phyloP scores from a whole-genome alignment of 2,329 filamentous ascomycete genomes.

The Alternaria triticina region DNA sequence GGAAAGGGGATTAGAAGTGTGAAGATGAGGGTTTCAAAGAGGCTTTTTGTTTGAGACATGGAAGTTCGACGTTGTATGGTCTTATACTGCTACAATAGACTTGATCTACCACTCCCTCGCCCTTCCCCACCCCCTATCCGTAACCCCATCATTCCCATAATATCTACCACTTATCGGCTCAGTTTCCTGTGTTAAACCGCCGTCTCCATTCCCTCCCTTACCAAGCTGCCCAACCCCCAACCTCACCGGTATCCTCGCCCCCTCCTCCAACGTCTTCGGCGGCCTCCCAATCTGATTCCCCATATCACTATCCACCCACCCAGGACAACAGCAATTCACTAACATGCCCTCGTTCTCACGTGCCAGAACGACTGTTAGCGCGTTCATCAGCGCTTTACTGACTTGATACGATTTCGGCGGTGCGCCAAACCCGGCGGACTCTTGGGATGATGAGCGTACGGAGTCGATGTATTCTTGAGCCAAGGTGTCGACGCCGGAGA shows the following conservation, averaged over 20 bases:
- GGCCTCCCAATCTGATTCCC: constrained; percentile 24
- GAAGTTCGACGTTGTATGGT: no score
- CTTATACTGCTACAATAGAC: no score
- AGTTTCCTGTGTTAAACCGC: background rate
- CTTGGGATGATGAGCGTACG: background rate
- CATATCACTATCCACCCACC: constrained; percentile 33
- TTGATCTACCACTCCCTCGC: constrained; percentile 13
- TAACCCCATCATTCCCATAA: constrained; percentile 21
- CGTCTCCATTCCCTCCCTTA: constrained; percentile 8
- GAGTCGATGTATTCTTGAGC: constrained; percentile 3
- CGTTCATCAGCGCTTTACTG: constrained; percentile 30
- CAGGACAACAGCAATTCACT: constrained; percentile 28
- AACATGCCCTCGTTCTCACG: constrained; percentile 5
- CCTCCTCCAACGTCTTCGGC: constrained; percentile 25
- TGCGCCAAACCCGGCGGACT: constrained; percentile 11
- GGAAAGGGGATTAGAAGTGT: no score
- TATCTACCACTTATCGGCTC: constrained; percentile 19
- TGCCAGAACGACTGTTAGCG: constrained; percentile 22
- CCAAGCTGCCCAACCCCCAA: constrained; percentile 24
- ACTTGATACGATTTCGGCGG: constrained; percentile 27
- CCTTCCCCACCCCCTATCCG: constrained; percentile 16
- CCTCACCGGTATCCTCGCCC: constrained; percentile 18
- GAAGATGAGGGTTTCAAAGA: no score
- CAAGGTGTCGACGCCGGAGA: constrained; percentile 10
- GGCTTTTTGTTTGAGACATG: no score